Conservation (phyloP, 805 yeast genomes). For the Barnettozyma populi region DNA sequence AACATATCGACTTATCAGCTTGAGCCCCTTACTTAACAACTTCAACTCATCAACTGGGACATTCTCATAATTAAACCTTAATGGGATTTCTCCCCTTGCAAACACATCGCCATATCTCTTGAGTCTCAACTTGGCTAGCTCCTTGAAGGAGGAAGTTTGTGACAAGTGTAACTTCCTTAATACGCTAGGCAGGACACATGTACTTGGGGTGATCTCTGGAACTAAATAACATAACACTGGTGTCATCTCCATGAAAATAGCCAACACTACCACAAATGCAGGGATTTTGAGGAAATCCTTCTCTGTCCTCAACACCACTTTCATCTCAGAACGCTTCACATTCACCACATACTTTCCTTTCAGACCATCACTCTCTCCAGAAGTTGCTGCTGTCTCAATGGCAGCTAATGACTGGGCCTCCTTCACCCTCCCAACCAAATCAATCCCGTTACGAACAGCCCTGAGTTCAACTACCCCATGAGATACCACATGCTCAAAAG, state of each 20-base stretch:
- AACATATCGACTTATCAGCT: constrained; percentile 34
- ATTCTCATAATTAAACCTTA: constrained; percentile 41
- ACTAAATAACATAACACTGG: constrained; percentile 46
- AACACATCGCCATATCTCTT: constrained; percentile 11
- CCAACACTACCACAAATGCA: constrained; percentile 39
- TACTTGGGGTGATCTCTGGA: constrained; percentile 54
- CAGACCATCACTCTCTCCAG: not conserved
- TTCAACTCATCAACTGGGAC: constrained; percentile 35
- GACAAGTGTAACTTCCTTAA: constrained; percentile 30
- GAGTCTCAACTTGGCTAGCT: constrained; percentile 14
- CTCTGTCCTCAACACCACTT: constrained; percentile 39
- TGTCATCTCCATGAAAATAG: constrained; percentile 49
- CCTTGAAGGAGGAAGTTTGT: constrained; percentile 15
- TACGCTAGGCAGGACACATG: constrained; percentile 47
- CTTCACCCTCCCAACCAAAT: constrained; percentile 32
- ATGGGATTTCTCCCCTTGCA: constrained; percentile 26
- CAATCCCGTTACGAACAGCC: constrained; percentile 22
- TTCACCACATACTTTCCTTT: constrained; percentile 26
- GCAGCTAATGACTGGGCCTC: constrained; percentile 30
- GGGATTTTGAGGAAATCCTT: constrained; percentile 46
- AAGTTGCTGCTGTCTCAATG: constrained; percentile 15
- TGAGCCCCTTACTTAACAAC: constrained; percentile 32
- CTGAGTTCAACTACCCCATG: constrained; percentile 6
- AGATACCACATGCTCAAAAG: constrained; percentile 22
- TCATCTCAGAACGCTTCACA: constrained; percentile 42